Evolutionary conservation across 495 filamentous ascomycete species (phyloP).

Genomic region (Friedmanniomyces endolithicus): DNA sequence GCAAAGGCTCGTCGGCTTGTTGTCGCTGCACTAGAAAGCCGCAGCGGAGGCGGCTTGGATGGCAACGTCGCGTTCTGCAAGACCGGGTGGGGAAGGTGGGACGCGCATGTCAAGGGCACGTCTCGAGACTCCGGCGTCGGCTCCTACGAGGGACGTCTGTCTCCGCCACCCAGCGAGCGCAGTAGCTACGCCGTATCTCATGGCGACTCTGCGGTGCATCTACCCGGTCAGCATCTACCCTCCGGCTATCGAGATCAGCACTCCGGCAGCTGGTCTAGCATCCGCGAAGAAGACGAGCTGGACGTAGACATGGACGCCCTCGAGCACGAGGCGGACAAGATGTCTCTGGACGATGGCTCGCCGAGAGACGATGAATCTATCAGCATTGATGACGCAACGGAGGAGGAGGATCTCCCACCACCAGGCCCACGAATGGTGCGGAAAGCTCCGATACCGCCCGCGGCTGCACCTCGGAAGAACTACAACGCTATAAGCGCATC

Average conservation of each 20-base stretch:
- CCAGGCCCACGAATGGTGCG: constrained; percentile 79
- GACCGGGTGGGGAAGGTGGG: constrained; percentile 95
- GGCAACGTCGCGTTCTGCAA: constrained; percentile 87
- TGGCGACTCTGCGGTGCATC: constrained; percentile 20
- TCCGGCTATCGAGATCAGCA: constrained; percentile 38
- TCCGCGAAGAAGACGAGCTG: constrained; percentile 42
- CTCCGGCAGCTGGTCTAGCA: constrained; percentile 54
- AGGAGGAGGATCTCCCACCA: constrained; percentile 92
- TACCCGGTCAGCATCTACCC: constrained; percentile 29
- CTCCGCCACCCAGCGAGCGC: constrained; percentile 18
- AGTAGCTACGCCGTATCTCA: constrained; percentile 30
- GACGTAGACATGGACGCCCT: constrained; percentile 49
- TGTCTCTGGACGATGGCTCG: constrained; percentile 78
- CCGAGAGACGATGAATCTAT: constrained; percentile 64
- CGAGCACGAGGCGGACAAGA: constrained; percentile 86
- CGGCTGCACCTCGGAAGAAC: constrained; percentile 18
- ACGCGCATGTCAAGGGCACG: constrained; percentile 58
- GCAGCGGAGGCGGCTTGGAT: constrained; percentile 48
- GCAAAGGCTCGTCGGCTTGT: constrained; percentile 84
- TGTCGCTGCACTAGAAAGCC: constrained; percentile 69
- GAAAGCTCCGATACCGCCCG: constrained; percentile 30
- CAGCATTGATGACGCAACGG: constrained; percentile 87
- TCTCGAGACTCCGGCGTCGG: constrained; percentile 19
- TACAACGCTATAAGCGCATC: constrained; percentile 25
- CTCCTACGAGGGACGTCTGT: constrained; percentile 18